Base-by-base conservation (phyloP, 306 rosid species). In the Medicago arabica region DNA sequence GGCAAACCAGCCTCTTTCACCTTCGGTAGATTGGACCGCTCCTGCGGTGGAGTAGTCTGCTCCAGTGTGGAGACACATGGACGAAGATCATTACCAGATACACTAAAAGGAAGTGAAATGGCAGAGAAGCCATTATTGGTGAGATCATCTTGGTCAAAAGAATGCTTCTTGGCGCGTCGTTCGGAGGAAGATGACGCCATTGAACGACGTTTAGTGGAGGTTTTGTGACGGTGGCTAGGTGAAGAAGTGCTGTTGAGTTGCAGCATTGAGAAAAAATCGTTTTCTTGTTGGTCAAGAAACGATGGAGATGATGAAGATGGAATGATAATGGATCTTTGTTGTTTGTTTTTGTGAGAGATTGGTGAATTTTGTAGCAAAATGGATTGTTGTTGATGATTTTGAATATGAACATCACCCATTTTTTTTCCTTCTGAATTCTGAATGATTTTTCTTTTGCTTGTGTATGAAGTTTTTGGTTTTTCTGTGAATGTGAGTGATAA, bases 131-230 rank as follows among this genome's bases (percentile, higher is more conserved):
- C 86, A 43, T 25, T 60, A 0, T 11, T 73, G 5, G 47, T 15
- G 46, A n/a, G 46, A 3, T 73, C 73, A 1, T 83, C 80, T 17
- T 68, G 83, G 41, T 74, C 83, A 4, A 18, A 69, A 31, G 59
- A 74, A 1, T 39, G 73, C 23, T 78, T 83, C 86, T 83, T 83
- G 75, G 86, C 17, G 2, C 16, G 8, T 5, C 70, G 77, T 18
- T 78, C 66, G 15, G 39, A 67, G 49, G 77, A 75, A n/a, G 78
- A 65, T 0, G 61, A 36, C 0, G 34, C 40, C 0, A 69, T 68
- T 1, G 80, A 69, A 0, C 81, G 83, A 6, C 83, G 84, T 31
- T 86, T 87, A 70, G 71, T 39, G 28, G 89, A 31, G 43, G 47
- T 67, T 75, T 46, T 73, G 7, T 57, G 78, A 3, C 11, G 69